Evolutionary conservation across 176 grass and related monocot species (phyloP), one percentile per base, ranked within the genome.

Genomic region (Lolium rigidum): DNA sequence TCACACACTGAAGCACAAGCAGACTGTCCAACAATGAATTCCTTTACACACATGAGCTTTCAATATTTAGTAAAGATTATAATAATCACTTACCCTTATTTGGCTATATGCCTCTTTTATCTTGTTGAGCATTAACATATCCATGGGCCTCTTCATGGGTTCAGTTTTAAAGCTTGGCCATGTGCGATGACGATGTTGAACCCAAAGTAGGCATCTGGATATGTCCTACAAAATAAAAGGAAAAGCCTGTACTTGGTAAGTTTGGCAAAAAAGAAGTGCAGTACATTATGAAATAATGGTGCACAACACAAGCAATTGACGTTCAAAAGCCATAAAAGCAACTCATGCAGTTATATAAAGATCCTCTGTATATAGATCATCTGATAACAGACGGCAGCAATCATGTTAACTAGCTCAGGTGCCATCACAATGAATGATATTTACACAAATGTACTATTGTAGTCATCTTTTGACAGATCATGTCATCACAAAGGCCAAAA

Each of bases 51-150:
- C 7, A 20, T 28, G 57, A 60, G 10, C 61, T 43, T 44, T 70
- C 49, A 63, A 70, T 25, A 77, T 54, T 79, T 31, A 65, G 7
- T 50, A 85, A 15, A 87, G 61, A 52, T 58, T 72, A 83, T 26
- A 93, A 66, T 15, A 39, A 18, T 11, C 20, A 94, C 93, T 90
- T 75, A 98, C 96, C 69, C 92, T 92, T 74, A 98, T 98, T 67
- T 95, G 93, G 88, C 91, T 82, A 87, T 98, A 95, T 81, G 84
- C 83, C 70, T 98, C 93, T 90, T 92, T 95, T 67, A 95, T 87
- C 84, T 94, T 98, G 86, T 98, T 98, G 2, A 98, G 89, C 93
- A 98, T 95, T 77, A 95, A 84, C 90, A 95, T 88, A 87, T 98
- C 93, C 87, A 98, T 84, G 70, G 93, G 93, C 58, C 89, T 98